Evolutionary conservation across 495 filamentous ascomycete species (phyloP), one percentile per base, ranked within the genome.

Genomic region (Cenococcum geophilum): DNA sequence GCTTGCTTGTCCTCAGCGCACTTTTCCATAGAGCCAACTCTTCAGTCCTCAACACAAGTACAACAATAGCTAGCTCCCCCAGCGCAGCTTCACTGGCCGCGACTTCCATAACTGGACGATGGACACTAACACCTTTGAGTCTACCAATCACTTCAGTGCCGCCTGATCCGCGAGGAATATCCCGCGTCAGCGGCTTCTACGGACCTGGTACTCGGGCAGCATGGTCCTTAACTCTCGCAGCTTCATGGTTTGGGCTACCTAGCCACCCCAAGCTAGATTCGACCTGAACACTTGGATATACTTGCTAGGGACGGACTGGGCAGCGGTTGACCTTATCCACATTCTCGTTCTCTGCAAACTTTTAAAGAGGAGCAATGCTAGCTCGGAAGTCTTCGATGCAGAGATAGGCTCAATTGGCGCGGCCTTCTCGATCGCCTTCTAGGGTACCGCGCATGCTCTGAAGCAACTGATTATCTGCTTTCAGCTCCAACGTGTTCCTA

Each of bases 111-210:
- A n/a, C n/a, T n/a, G n/a, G n/a, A n/a, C n/a, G n/a, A n/a, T n/a
- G 27, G 27, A 6, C 6, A 6, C 6, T 6, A 32, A 6, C 6
- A 6, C 6, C 27, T 32, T 2, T 2, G 27, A 32, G 6, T 5
- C 45, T 49, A 1, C 16, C 45, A 18, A 18, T 49, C 45, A 20
- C 45, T 18, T 49, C 45, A 1, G 18, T 14, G n/a, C 14, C 45
- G 14, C 45, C 45, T n/a, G 45, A 49, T 18, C 6, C 16, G 5
- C 22, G 10, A 9, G 45, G 45, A 9, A 49, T 49, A 18, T 49
- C 45, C 1, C 45, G 22, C 18, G 45, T 49, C 45, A 49, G 45
- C 45, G 45, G 45, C 18, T 49, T 49, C 45, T 49, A 49, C 16
- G 45, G 45, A 9, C 45, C 45, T 8, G 45, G 45, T 8, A 18